Conservation (phyloP, 2,329 filamentous ascomycete genomes). For the Alternaria angustiovoidea region DNA sequence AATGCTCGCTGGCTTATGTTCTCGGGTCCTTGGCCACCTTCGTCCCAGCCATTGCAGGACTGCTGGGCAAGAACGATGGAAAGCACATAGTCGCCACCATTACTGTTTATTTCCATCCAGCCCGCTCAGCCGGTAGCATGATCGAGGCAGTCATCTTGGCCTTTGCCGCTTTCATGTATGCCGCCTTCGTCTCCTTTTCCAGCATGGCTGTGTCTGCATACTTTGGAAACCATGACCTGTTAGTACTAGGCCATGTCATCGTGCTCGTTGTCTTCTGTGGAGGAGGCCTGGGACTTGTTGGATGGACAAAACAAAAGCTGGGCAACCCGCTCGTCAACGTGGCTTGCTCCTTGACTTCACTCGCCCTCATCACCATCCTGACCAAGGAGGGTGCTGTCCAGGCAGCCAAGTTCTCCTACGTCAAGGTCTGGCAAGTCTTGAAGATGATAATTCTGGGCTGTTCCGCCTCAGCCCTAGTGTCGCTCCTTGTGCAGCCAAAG, state of each 20-base stretch:
- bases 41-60: slow-evolving; percentile 72
- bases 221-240: slow-evolving; percentile 72
- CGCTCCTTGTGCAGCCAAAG: slow-evolving; percentile 78
- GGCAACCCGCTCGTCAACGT: slow-evolving; percentile 84
- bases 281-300: slow-evolving; percentile 84
- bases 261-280: slow-evolving; percentile 86
- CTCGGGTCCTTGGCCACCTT: slow-evolving; percentile 88
- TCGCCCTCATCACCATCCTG: slow-evolving; percentile 87
- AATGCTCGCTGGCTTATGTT: slow-evolving; percentile 90
- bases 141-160: slow-evolving; percentile 82
- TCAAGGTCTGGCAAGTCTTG: slow-evolving; percentile 77
- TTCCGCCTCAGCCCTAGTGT: slow-evolving; percentile 58
- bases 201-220: slow-evolving; percentile 90
- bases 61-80: slow-evolving; percentile 84
- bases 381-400: slow-evolving; percentile 93
- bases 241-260: slow-evolving; percentile 77
- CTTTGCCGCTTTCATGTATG: slow-evolving; percentile 79
- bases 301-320: slow-evolving; percentile 83
- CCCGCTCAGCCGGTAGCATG: slow-evolving; percentile 87
- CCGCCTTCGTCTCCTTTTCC: slow-evolving; percentile 75
- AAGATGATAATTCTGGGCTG: slow-evolving; percentile 66
- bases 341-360: slow-evolving; percentile 78
- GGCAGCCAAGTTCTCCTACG: slow-evolving; percentile 78
- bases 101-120: slow-evolving; percentile 94
- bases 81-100: slow-evolving; percentile 95